Base-by-base conservation (phyloP, 2,329 filamentous ascomycete species). In the Trichoderma endophyticum region DNA sequence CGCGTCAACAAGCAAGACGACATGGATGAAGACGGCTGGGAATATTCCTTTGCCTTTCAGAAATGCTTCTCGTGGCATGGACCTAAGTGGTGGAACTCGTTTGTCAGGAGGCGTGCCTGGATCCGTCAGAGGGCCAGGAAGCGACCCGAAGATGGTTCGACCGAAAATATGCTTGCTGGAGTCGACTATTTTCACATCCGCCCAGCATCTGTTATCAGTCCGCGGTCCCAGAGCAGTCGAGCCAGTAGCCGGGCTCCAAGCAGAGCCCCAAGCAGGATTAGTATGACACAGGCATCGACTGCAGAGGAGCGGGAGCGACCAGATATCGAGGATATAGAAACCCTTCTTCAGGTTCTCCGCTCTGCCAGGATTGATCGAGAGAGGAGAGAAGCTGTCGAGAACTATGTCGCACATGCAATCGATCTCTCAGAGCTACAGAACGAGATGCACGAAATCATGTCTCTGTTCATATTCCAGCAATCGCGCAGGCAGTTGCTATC, bases 41-140 rank as follows among this genome's bases (percentile, higher is more conserved):
- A 97, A 79, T 99, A 99, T 82, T 96, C 93, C 18, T 94, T 98
- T 79, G 91, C 93, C 75, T 99, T 98, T 79, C 85, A 85, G 75
- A 89, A 87, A 73, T 85, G 83, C 56, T 94, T 92, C 75, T 89
- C 90, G 3, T 99, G 96, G 96, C 96, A 99, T 81, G 91, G 91
- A 3, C 92, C 93, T 21, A 92, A 90, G 30, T 98, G 95, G 95
- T 97, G 94, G 82, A 95, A 95, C 80, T 97, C 94, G 1, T 99
- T 95, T 79, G 96, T 98, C n/a, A 88, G 96, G 43, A 86, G 96
- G 75, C 88, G 96, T 73, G 90, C 93, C 26, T 99, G 96, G 96
- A 89, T 95, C 70, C 87, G 96, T 57, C 92, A 93, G 80, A 87
- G 96, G 39, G 87, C 92, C 67, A 93, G 92, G 82, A 82, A 89